Percentiles rank a stretch among this genome's conserved stretches.
Conservation (phyloP, 1,139 yeast genomes). For the Hanseniaspora uvarum region DNA sequence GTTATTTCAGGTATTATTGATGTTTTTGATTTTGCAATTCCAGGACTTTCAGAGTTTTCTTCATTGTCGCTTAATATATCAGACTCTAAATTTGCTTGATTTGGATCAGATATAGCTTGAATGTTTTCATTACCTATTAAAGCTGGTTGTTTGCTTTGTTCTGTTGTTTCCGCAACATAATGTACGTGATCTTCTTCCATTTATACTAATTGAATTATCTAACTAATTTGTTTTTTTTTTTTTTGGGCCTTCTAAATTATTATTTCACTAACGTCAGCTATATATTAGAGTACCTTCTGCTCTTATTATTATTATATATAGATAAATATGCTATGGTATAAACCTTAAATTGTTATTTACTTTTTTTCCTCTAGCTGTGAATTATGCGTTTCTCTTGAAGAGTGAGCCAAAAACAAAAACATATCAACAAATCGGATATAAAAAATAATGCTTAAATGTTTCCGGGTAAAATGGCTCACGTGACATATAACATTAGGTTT, state of each 20-base stretch:
- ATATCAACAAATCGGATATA: too few species aligned
- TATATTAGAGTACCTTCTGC: too few species aligned
- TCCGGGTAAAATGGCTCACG: too few species aligned
- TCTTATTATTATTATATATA: too few species aligned
- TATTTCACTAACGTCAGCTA: too few species aligned
- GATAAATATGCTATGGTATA: too few species aligned
- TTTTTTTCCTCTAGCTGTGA: too few species aligned
- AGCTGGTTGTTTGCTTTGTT: not conserved
- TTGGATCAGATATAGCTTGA: not conserved
- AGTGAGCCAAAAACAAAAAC: too few species aligned
- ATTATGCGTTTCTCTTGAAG: too few species aligned
- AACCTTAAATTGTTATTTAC: too few species aligned
- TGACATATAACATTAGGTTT: too few species aligned
- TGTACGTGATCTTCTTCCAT: not conserved
- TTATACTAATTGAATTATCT: not conserved
- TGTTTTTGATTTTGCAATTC: not conserved
- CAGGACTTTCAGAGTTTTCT: not conserved
- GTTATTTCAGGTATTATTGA: not conserved
- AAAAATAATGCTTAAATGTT: too few species aligned
- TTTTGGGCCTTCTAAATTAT: not conserved
- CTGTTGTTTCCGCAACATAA: conserved; percentile 1
- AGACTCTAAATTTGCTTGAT: not conserved
- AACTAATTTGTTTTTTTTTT: not conserved
- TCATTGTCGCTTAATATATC: not conserved
- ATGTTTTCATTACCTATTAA: not conserved